Base-by-base conservation (phyloP, 2,329 filamentous ascomycete genomes). In the Epichloe amarillans region DNA sequence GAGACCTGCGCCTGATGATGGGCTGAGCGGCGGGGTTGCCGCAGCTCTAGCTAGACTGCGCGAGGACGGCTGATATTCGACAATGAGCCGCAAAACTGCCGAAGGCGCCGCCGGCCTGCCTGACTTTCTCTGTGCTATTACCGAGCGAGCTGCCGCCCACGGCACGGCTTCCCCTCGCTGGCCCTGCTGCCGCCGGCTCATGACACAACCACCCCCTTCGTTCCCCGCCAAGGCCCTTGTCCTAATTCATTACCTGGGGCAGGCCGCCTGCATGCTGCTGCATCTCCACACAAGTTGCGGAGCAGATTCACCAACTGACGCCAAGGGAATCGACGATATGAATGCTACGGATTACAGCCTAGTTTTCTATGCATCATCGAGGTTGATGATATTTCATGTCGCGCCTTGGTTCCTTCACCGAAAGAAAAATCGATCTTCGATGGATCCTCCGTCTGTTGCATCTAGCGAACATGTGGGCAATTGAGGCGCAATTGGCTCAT, bases 41-140 rank as follows among this genome's bases (percentile, higher is more conserved):
- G 78, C 77, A 35, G 81, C 81, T 15, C 60, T 84, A 53, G 79
- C 79, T 7, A 80, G 69, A 55, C 63, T 84, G 23, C 69, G 79
- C 50, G 68, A 80, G 50, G 57, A 56, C 14, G 61, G 59, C 44
- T 66, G 54, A 49, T 37, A 3, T 7, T 2, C 1, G 21, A 19
- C 23, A 48, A 49, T 46, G 21, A 43, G 50, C 51, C 42, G 47
- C 43, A 52, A 42, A 52, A 47, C 42, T 52, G 42, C 51, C 47
- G 43, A 52, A 43, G 23, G 47, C 39, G 35, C 43, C 4, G 38
- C 21, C 33, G 10, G 14, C 10, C 35, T 36, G 41, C 41, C 36
- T 26, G 38, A 17, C 14, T 14, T 14, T 21, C n/a, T 39, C 19
- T 45, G 23, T 40, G 36, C 33, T 50, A 17, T 17, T 17, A 14